phyloP scores from a whole-genome alignment of 1,139 yeast species.

The Yamadazyma taylorii region DNA sequence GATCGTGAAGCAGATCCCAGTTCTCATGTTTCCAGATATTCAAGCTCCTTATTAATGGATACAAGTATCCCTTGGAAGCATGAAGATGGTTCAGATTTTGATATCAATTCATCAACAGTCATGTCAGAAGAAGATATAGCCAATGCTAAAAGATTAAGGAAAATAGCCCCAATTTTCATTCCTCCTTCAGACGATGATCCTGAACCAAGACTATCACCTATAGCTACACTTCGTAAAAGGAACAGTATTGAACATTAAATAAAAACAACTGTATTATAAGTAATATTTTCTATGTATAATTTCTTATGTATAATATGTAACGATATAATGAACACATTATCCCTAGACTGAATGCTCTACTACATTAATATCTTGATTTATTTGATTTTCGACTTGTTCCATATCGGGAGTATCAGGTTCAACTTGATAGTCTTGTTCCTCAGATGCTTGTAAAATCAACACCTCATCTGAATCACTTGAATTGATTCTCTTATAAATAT shows the following conservation, averaged over 20 bases:
- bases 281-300: constrained; percentile 1
- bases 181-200: constrained; percentile 33
- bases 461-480: constrained; percentile 12
- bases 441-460: constrained; percentile 1
- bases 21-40: neutral
- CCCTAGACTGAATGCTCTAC: too few species aligned
- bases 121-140: constrained; percentile 23
- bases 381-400: constrained; percentile 13
- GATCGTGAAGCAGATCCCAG: neutral
- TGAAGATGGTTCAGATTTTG: neutral
- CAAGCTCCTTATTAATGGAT: neutral
- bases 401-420: constrained; percentile 11
- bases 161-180: constrained; percentile 41
- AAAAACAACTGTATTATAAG: constrained; percentile 4
- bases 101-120: neutral
- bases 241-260: constrained; percentile 7
- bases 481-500: constrained; percentile 28
- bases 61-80: neutral
- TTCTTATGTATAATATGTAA: constrained; percentile 1
- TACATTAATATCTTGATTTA: constrained; percentile 20
- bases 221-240: constrained; percentile 28
- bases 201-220: constrained; percentile 37
- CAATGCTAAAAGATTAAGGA: constrained; percentile 37
- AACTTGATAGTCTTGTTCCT: constrained; percentile 6
- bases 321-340: neutral